These are phyloP conservation scores for Cornus controversa DNA, from an alignment of 148 eudicot genomes.

Conservation along the genomic window DNA sequence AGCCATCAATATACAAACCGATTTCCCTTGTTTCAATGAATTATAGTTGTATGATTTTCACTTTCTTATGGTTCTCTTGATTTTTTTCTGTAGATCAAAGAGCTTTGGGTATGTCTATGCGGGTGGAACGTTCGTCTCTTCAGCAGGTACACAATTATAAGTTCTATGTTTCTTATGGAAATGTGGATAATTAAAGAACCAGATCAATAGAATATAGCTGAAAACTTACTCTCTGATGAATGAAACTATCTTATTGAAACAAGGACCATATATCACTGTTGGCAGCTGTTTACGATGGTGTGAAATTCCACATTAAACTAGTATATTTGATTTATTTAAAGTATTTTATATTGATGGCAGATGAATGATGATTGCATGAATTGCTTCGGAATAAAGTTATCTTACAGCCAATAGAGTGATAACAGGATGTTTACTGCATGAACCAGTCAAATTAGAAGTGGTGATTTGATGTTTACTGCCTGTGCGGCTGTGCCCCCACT, in stretches of 20 bases:
- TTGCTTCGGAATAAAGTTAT: too few species aligned
- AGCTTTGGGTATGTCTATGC: slow-evolving; percentile 99
- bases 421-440: too few species aligned
- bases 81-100: slow-evolving; percentile 74
- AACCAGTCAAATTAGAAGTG: too few species aligned
- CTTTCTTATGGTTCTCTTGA: slow-evolving; percentile 3
- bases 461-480: too few species aligned
- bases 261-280: not conserved
- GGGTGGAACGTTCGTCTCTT: slow-evolving; percentile 85
- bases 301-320: too few species aligned
- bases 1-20: not conserved
- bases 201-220: not conserved
- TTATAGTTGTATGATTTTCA: not conserved
- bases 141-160: slow-evolving; percentile 60
- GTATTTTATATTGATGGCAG: too few species aligned
- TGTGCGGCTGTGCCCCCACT: too few species aligned
- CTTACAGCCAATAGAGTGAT: too few species aligned
- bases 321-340: too few species aligned
- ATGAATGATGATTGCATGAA: too few species aligned
- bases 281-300: too few species aligned
- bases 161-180: not conserved
- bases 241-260: not conserved
- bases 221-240: not conserved
- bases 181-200: not conserved
- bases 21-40: not conserved